Conservation (phyloP, 805 yeast genomes). For the Alloascoidea africana region DNA sequence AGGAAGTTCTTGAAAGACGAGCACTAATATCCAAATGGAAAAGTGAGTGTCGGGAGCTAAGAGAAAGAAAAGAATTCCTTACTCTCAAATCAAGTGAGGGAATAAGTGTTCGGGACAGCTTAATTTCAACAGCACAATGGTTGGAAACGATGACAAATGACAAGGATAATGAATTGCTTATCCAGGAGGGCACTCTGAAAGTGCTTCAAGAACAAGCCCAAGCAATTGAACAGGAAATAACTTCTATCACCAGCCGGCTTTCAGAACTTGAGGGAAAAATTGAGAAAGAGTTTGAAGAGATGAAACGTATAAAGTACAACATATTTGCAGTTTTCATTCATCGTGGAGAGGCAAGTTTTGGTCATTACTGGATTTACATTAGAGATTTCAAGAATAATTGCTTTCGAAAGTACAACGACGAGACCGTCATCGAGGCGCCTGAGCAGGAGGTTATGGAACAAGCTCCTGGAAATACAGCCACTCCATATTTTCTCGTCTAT, state of each 20-base stretch:
- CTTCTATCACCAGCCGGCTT: conserved; percentile 25
- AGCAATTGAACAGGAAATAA: conserved; percentile 30
- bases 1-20: conserved; percentile 33
- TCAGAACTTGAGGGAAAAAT: conserved; percentile 31
- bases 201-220: conserved; percentile 29
- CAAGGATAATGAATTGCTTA: conserved; percentile 10
- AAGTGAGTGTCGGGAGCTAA: conserved; percentile 28
- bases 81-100: conserved; percentile 19
- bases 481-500: conserved; percentile 86
- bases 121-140: conserved; percentile 42
- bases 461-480: conserved; percentile 39
- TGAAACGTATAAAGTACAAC: conserved; percentile 56
- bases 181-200: conserved; percentile 31
- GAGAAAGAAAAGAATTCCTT: conserved; percentile 26
- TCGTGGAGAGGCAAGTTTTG: conserved; percentile 90
- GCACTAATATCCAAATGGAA: conserved; percentile 49
- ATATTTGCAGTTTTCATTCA: conserved; percentile 90
- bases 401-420: conserved; percentile 90
- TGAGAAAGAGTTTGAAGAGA: conserved; percentile 42
- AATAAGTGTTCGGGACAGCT: conserved; percentile 31
- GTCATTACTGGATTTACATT: conserved; percentile 95
- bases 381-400: conserved; percentile 51
- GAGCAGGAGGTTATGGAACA: conserved; percentile 18
- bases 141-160: conserved; percentile 24
- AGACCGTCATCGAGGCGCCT: conserved; percentile 76